Evolutionary conservation across 78 protist species (phyloP), one percentile per base, ranked within the genome.

Genomic region (Dictyostelium capitatum): DNA sequence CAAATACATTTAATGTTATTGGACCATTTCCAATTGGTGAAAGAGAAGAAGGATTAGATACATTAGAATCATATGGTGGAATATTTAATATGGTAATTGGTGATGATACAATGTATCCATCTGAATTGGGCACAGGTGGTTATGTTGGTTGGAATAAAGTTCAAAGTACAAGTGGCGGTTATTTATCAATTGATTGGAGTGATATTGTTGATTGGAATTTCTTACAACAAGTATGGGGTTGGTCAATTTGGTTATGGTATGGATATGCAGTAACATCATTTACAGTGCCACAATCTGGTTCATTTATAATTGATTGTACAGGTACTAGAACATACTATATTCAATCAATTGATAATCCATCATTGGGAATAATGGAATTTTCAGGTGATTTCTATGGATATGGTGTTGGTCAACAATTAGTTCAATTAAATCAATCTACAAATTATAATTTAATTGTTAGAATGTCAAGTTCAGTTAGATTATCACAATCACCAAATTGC

Each of bases 11-110:
- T 23, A 47, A 46, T 80, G 41, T 80, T 19, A 80, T 80, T 14
- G 87, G 87, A 80, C 87, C 87, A 80, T 80, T 80, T 23, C 87
- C 87, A 23, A 80, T 80, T 25, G 87, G 87, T n/a, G 87, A 80
- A 62, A 80, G 87, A 80, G 87, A 80, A 9, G 78, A 80, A 25
- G 73, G 87, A 12, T 37, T 62, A 19, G 87, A 80, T 64, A 43
- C 79, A 25, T 65, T 81, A 48, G 32, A 83, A 43, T 67, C 80
- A 30, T 83, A 83, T 83, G 91, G 91, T 19, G 91, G 91, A 20
- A 72, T 69, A 28, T 69, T 46, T 32, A 74, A 83, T 23, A 69
- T 83, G 32, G 73, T 74, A 41, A 51, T 47, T 43, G 91, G 74
- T 14, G 80, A 69, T 54, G 20, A 48, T 14, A 53, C 73, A 50